Conservation (phyloP, 2,329 filamentous ascomycete species). For the Harringtonia lauricola region DNA sequence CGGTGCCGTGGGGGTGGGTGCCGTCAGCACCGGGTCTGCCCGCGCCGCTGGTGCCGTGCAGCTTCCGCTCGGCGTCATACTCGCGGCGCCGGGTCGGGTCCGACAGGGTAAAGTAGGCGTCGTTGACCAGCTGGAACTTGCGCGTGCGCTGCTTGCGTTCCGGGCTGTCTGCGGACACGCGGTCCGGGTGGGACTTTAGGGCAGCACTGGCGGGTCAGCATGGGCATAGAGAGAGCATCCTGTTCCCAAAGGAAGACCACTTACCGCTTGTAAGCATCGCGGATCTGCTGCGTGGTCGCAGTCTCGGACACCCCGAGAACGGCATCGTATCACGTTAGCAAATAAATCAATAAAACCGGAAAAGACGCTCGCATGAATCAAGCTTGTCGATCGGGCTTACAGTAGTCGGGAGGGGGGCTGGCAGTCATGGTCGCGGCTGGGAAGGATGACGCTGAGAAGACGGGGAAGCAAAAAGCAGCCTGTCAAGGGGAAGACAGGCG, state of each 20-base stretch:
- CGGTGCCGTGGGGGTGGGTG: constrained; percentile 33
- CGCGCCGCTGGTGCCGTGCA: constrained; percentile 35
- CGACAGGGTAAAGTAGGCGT: constrained; percentile 50
- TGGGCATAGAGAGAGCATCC: background rate
- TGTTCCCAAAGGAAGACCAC: constrained; percentile 1
- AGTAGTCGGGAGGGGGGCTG: constrained; percentile 44
- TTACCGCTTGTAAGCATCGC: constrained; percentile 88
- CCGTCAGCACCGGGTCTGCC: constrained; percentile 20
- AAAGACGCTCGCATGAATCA: no score
- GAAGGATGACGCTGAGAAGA: background rate
- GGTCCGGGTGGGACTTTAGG: constrained; percentile 86
- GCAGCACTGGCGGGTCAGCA: constrained; percentile 52
- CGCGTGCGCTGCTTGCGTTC: constrained; percentile 74
- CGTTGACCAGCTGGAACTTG: constrained; percentile 32
- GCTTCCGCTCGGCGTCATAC: constrained; percentile 65
- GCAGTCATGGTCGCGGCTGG: constrained; percentile 19
- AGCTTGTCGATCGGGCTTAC: constrained; percentile 25
- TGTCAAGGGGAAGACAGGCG: no score
- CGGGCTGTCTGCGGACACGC: constrained; percentile 72
- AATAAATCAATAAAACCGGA: no score
- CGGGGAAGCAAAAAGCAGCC: background rate
- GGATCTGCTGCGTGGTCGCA: constrained; percentile 73
- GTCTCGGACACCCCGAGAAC: constrained; percentile 62
- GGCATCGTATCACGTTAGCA: constrained; percentile 26
- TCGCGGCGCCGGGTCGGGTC: constrained; percentile 67